These are phyloP conservation scores for Mikania micrantha DNA, from an alignment of 129 eudicot species.

Conservation along the genomic window DNA sequence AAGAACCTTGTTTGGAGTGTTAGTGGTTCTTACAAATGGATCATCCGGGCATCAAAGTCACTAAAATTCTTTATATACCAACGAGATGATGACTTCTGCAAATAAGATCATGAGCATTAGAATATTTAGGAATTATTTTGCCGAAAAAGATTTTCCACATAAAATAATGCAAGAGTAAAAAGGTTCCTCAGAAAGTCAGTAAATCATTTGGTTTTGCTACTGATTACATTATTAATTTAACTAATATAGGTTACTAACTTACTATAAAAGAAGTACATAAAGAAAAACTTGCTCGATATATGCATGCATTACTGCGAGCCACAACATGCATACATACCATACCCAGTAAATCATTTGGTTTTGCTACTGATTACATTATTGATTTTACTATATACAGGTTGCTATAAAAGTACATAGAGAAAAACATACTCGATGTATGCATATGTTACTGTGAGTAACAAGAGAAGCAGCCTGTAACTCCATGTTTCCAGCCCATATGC, in stretches of 20 bases:
- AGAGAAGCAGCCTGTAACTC: conserved; percentile 98
- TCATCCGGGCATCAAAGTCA: conserved; percentile 51
- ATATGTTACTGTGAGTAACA: conserved; percentile 75
- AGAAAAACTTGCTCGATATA: conserved; percentile 55
- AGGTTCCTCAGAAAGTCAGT: not conserved
- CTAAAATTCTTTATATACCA: conserved; percentile 85
- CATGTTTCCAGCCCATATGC: conserved; percentile 98
- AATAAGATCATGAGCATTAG: conserved; percentile 1
- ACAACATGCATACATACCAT: no score
- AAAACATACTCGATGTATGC: conserved; percentile 73
- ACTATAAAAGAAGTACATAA: conserved; percentile 3
- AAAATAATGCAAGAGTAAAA: not conserved
- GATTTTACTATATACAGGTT: not conserved
- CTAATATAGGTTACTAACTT: not conserved
- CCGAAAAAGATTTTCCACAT: not conserved
- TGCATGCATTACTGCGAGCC: conserved; percentile 78
- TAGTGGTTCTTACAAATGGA: conserved; percentile 72
- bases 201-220: conserved; percentile 2
- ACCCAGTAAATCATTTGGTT: not conserved
- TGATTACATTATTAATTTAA: not conserved
- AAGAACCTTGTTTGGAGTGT: not conserved
- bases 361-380: not conserved
- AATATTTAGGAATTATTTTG: conserved; percentile 1
- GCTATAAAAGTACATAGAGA: conserved; percentile 6
- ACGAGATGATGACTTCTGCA: conserved; percentile 83